phyloP scores from a whole-genome alignment of 2,329 filamentous ascomycete species.

The Colletotrichum shisoi region DNA sequence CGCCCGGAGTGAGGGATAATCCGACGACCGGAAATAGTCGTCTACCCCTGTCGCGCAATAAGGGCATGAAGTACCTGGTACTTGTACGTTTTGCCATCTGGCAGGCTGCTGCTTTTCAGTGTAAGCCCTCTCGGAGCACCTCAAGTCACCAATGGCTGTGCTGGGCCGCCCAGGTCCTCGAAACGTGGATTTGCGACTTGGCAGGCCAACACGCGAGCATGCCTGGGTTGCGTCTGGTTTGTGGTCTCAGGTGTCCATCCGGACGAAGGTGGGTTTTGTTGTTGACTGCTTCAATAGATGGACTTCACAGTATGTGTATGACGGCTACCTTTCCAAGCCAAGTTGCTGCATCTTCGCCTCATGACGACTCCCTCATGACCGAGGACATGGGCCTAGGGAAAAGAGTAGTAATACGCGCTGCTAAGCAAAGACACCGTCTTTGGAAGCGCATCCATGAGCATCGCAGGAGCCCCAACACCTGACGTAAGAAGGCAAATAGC shows the following conservation, averaged over 20 bases:
- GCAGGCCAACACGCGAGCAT: constrained; percentile 37
- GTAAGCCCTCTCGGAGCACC: constrained; percentile 23
- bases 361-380: constrained; percentile 7
- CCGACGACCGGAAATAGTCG: constrained; percentile 42
- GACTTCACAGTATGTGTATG: constrained; percentile 3
- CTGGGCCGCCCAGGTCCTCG: constrained; percentile 33
- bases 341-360: constrained; percentile 23
- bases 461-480: constrained; percentile 12
- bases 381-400: not conserved
- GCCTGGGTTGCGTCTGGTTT: constrained; percentile 11
- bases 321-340: constrained; percentile 13
- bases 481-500: constrained; percentile 17
- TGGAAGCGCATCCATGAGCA: constrained; percentile 2
- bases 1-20: constrained; percentile 46
- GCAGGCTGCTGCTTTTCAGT: constrained; percentile 22
- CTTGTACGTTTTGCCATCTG: constrained; percentile 21
- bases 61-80: constrained; percentile 23
- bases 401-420: not conserved
- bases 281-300: not conserved
- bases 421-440: not conserved
- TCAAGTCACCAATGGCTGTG: not conserved
- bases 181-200: constrained; percentile 33
- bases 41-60: constrained; percentile 22
- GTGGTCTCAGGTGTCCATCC: not conserved
- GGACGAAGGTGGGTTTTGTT: not conserved